Conservation (phyloP, 805 yeast genomes). For the Candida nemodendra region DNA sequence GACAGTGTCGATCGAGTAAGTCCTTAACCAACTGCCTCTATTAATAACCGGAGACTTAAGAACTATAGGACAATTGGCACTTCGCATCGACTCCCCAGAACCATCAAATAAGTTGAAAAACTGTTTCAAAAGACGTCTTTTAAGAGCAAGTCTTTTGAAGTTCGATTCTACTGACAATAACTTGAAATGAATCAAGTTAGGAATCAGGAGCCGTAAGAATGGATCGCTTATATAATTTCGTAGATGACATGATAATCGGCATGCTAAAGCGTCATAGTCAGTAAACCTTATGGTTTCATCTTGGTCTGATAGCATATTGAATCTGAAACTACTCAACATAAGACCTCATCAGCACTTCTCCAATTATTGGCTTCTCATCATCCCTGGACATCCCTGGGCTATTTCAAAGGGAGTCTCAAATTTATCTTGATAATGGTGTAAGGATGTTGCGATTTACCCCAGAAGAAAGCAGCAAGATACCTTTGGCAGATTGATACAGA, state of each 20-base stretch:
- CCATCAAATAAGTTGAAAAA: conserved; percentile 34
- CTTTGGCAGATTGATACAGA: too few relatives aligned
- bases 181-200: conserved; percentile 37
- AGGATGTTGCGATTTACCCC: too few relatives aligned
- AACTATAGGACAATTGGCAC: conserved; percentile 2
- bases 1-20: conserved; percentile 48
- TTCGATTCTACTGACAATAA: conserved; percentile 39
- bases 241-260: conserved; percentile 53
- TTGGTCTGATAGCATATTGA: conserved; percentile 6
- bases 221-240: conserved; percentile 48
- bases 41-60: conserved; percentile 64
- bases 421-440: too few relatives aligned
- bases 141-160: conserved; percentile 30
- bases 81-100: neutral
- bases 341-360: too few relatives aligned
- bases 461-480: too few relatives aligned
- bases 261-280: conserved; percentile 69
- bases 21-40: conserved; percentile 66
- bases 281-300: conserved; percentile 39
- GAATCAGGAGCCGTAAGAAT: conserved; percentile 33
- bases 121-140: conserved; percentile 38
- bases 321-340: too few relatives aligned
- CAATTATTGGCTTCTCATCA: too few relatives aligned
- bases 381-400: too few relatives aligned
- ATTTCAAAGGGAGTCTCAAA: too few relatives aligned